Conservation (phyloP, 331 rosid genomes). For the Phaseolus coccineus region DNA sequence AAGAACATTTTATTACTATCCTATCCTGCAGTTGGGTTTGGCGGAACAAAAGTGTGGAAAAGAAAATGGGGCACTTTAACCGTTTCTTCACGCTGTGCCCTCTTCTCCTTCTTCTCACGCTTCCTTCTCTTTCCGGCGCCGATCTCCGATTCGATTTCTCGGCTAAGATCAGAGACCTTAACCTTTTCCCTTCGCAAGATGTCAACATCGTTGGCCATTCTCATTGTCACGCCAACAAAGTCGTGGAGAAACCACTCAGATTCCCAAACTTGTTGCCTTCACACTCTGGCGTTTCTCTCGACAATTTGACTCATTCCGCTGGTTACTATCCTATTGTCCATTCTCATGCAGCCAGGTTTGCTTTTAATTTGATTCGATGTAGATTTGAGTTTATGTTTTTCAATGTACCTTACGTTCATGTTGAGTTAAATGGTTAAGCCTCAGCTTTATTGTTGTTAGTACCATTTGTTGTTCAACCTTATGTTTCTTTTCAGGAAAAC, state of each 20-base stretch:
- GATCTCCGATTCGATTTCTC: slow-evolving; percentile 38
- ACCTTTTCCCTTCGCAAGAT: slow-evolving; percentile 67
- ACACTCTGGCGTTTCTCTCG: slow-evolving; percentile 60
- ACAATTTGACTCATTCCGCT: slow-evolving; percentile 90
- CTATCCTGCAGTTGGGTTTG: too few relatives aligned
- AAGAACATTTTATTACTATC: too few relatives aligned
- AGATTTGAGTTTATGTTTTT: background rate
- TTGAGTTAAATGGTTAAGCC: background rate
- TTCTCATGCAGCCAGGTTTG: slow-evolving; percentile 78
- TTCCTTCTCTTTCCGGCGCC: slow-evolving; percentile 49
- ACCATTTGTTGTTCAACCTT: background rate
- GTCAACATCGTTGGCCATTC: slow-evolving; percentile 57
- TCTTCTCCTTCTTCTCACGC: slow-evolving; percentile 27
- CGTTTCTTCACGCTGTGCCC: slow-evolving; percentile 3
- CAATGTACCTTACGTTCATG: background rate
- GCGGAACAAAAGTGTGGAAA: background rate
- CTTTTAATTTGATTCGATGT: background rate
- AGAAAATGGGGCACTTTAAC: slow-evolving; percentile 49
- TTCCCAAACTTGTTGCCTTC: slow-evolving; percentile 64
- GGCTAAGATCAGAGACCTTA: slow-evolving; percentile 67
- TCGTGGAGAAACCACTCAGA: slow-evolving; percentile 74
- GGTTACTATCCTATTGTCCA: slow-evolving; percentile 85
- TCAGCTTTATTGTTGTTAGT: background rate
- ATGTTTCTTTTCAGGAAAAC: background rate
- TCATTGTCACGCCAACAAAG: slow-evolving; percentile 40